These are phyloP conservation scores for Nectriaceae sp. DNA, from an alignment of 2,329 filamentous ascomycete genomes.

Conservation along the genomic window DNA sequence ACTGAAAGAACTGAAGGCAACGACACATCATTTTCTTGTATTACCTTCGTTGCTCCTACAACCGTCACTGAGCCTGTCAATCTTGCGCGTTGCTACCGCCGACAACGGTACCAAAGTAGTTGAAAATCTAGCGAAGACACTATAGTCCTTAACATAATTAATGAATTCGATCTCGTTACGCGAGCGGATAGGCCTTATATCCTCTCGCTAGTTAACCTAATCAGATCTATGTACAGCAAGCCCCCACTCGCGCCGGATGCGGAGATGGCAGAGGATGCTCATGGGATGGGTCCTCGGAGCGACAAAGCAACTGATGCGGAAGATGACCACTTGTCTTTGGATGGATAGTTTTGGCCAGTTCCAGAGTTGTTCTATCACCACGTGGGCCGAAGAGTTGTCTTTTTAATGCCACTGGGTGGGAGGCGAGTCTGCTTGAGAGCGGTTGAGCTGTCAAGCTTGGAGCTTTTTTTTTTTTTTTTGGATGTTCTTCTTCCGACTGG, in stretches of 20 bases:
- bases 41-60: slow-evolving; percentile 24
- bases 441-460: slow-evolving; percentile 9
- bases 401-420: slow-evolving; percentile 16
- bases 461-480: slow-evolving; percentile 22
- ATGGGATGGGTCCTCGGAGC: neutral
- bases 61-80: slow-evolving; percentile 14
- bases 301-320: neutral
- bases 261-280: neutral
- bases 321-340: neutral
- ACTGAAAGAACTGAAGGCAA: no score
- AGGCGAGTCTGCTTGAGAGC: slow-evolving; percentile 14
- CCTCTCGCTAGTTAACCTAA: slow-evolving; percentile 20
- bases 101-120: no score
- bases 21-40: slow-evolving; percentile 23
- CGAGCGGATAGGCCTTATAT: slow-evolving; percentile 24
- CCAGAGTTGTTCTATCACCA: slow-evolving; percentile 17
- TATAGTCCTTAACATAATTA: slow-evolving; percentile 24
- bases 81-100: no score
- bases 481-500: slow-evolving; percentile 21
- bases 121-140: slow-evolving; percentile 3
- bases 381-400: slow-evolving; percentile 15
- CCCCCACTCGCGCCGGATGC: neutral
- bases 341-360: neutral
- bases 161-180: slow-evolving; percentile 26
- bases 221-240: slow-evolving; percentile 4